These are phyloP conservation scores for Peronospora belbahrii DNA, from an alignment of 352 stramenopile genomes.

Conservation along the genomic window DNA sequence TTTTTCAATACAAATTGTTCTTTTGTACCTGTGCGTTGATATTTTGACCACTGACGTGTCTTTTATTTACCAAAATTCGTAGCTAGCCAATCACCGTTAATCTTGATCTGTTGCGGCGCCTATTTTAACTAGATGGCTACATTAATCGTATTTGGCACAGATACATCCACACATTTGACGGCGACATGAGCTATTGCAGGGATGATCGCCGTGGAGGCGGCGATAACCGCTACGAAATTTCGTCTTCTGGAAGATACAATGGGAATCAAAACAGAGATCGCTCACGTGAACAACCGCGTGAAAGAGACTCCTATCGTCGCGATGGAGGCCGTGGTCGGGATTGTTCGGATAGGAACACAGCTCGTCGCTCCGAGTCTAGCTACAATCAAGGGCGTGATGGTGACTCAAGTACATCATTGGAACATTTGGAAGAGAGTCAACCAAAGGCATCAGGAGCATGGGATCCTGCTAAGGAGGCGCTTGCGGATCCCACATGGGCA, in stretches of 20 bases:
- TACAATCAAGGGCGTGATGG: slow-evolving; percentile 31
- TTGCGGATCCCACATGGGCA: slow-evolving; percentile 74
- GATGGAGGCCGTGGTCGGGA: slow-evolving; percentile 17
- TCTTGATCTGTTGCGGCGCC: too few species aligned
- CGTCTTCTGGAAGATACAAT: slow-evolving; percentile 24
- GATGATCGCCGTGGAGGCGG: slow-evolving; percentile 19
- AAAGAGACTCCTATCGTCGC: slow-evolving; percentile 32
- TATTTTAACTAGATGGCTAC: neutral
- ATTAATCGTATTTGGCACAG: neutral
- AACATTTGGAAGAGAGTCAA: slow-evolving; percentile 21
- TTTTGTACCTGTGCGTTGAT: too few species aligned
- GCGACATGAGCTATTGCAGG: slow-evolving; percentile 24
- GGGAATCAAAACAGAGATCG: slow-evolving; percentile 17
- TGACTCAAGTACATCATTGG: neutral
- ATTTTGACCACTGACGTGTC: neutral
- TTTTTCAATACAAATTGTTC: too few species aligned
- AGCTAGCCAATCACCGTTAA: neutral
- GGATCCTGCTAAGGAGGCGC: slow-evolving; percentile 67
- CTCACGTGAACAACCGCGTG: slow-evolving; percentile 18
- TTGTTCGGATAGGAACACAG: slow-evolving; percentile 27
- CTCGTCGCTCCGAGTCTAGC: slow-evolving; percentile 24
- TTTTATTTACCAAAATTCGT: neutral
- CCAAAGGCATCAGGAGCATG: slow-evolving; percentile 41
- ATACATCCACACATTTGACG: slow-evolving; percentile 10
- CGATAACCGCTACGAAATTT: slow-evolving; percentile 17